Base-by-base conservation (phyloP, 345 rosid species). In the Rhodamnia argentea region DNA sequence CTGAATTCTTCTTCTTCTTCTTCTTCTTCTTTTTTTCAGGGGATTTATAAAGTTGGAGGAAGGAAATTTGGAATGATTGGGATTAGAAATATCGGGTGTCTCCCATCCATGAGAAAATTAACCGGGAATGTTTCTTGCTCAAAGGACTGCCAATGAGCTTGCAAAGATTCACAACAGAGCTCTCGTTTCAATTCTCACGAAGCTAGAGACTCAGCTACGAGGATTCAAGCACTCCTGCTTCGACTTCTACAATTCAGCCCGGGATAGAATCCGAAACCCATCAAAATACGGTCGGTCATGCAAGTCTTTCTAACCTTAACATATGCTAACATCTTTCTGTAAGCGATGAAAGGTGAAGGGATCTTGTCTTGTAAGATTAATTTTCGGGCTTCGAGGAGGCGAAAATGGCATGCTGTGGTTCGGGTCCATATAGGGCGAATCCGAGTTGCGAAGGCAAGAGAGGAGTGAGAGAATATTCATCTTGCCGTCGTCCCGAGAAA, bases 151-250 rank as follows among this genome's bases (percentile, higher is more conserved):
- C 89, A 20, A 82, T 40, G 44, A 54, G 11, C 37, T 89, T 7
- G 58, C 86, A 44, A 60, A 84, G 62, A n/a, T 88, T 7, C 93
- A 92, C 86, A 85, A 7, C 23, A 62, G 32, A 7, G 75, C 75
- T 29, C 42, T 29, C 75, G 8, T 29, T 62, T 29, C 75, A 62
- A 29, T 62, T 62, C 42, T 62, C 5, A 3, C 11, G 4, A 62
- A 62, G 11, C 75, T 27, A 15, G 42, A 7, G 42, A 62, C 23
- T 29, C 12, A 15, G 3, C 22, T 29, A 62, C 12, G 22, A 14
- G 42, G 23, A 29, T 62, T 62, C 22, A 29, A 29, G 75, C 15
- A 15, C 11, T 62, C 23, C 1, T 15, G 4, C 42, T 16, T 4
- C 7, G 3, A 62, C 75, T 3, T 62, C 75, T 14, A 16, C 23